These are phyloP conservation scores for Cicer arietinum DNA, from an alignment of 306 rosid genomes.

Conservation along the genomic window DNA sequence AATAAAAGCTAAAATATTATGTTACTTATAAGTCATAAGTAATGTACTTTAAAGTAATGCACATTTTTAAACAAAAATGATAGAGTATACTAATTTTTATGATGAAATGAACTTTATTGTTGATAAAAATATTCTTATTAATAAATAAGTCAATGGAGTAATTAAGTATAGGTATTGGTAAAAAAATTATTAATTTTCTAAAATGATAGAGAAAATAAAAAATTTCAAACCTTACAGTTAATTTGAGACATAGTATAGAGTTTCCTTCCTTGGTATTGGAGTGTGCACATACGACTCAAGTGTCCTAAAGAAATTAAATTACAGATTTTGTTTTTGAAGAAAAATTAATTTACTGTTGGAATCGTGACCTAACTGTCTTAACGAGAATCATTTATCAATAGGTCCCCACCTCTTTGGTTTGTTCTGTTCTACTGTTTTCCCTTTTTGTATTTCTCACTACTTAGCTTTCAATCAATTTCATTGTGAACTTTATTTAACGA, in stretches of 20 bases:
- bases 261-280: not conserved
- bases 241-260: not conserved
- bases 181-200: not conserved
- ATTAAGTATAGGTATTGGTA: not conserved
- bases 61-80: not conserved
- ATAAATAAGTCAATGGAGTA: not conserved
- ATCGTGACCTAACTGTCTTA: slow-evolving; percentile 56
- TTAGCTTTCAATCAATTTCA: slow-evolving; percentile 2
- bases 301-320: slow-evolving; percentile 26
- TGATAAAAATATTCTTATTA: not conserved
- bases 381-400: slow-evolving; percentile 53
- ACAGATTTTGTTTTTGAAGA: no score
- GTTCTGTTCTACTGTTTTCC: slow-evolving; percentile 39
- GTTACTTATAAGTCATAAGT: no score
- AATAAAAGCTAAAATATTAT: no score
- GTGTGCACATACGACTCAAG: not conserved
- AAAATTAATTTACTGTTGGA: slow-evolving; percentile 44
- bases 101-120: not conserved
- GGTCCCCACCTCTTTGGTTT: slow-evolving; percentile 53
- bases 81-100: not conserved
- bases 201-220: not conserved
- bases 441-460: slow-evolving; percentile 10
- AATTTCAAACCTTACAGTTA: not conserved
- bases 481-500: slow-evolving; percentile 24
- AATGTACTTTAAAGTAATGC: not conserved